Conservation (phyloP, 2,329 filamentous ascomycete species). For the Trichophyton rubrum region DNA sequence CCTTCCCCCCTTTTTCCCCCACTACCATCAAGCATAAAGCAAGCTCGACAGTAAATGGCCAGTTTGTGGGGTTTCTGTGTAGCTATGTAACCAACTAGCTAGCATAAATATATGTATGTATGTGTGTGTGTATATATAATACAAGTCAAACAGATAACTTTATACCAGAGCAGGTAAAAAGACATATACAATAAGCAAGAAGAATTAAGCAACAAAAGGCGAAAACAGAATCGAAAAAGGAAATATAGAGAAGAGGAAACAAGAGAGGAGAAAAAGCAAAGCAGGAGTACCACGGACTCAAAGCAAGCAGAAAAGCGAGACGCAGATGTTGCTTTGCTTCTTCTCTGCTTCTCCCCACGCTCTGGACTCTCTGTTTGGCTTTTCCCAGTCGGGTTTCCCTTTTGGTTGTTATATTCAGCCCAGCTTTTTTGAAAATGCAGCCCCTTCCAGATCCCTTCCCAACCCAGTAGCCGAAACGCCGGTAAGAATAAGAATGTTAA, state of each 20-base stretch:
- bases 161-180: background rate
- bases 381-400: constrained; percentile 1
- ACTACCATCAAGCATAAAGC: background rate
- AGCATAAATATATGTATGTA: background rate
- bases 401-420: constrained; percentile 1
- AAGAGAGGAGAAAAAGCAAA: background rate
- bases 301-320: background rate
- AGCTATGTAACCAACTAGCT: constrained; percentile 2
- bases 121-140: background rate
- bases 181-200: constrained; percentile 1
- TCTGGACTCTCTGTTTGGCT: background rate
- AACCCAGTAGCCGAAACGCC: background rate
- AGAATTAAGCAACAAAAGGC: background rate
- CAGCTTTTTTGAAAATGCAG: background rate
- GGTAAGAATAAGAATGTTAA: background rate
- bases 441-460: background rate
- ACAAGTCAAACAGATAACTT: background rate
- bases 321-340: background rate
- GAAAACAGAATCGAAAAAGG: background rate
- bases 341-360: background rate
- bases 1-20: background rate
- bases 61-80: background rate
- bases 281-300: background rate
- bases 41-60: background rate
- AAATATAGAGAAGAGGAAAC: background rate